These are phyloP conservation scores for Stylonectria norvegica DNA, from an alignment of 2,329 filamentous ascomycete species.

Conservation along the genomic window DNA sequence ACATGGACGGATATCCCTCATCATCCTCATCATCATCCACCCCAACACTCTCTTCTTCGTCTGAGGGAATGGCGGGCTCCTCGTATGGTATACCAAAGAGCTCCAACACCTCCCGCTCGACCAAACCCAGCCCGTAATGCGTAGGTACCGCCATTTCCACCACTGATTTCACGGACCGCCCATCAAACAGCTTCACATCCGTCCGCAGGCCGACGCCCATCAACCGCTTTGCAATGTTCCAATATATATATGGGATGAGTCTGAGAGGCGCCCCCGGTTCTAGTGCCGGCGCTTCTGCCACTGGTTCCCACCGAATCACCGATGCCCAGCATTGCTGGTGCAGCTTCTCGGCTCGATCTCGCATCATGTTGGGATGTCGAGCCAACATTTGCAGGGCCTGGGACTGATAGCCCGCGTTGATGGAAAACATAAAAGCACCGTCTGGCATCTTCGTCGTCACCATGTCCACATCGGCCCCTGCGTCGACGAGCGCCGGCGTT, in stretches of 20 bases:
- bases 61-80: constrained; percentile 10
- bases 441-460: constrained; percentile 23
- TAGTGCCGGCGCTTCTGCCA: too few relatives aligned
- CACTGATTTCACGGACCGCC: constrained; percentile 17
- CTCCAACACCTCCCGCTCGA: constrained; percentile 24
- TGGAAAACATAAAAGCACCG: constrained; percentile 26
- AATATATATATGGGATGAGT: constrained; percentile 22
- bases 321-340: constrained; percentile 24
- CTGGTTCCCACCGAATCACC: constrained; percentile 15
- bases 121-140: constrained; percentile 15
- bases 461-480: constrained; percentile 25
- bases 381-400: constrained; percentile 25
- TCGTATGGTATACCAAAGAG: constrained; percentile 23
- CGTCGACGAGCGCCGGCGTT: constrained; percentile 26
- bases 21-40: constrained; percentile 1
- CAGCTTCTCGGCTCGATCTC: constrained; percentile 16
- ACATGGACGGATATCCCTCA: background rate
- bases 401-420: constrained; percentile 25
- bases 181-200: constrained; percentile 22
- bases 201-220: constrained; percentile 23
- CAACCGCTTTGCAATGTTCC: constrained; percentile 22
- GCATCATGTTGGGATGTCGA: constrained; percentile 21
- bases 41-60: background rate
- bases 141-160: constrained; percentile 21
- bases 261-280: background rate